These are phyloP conservation scores for Serendipita sp. DNA, from an alignment of 768 basidiomycete species.

Conservation along the genomic window DNA sequence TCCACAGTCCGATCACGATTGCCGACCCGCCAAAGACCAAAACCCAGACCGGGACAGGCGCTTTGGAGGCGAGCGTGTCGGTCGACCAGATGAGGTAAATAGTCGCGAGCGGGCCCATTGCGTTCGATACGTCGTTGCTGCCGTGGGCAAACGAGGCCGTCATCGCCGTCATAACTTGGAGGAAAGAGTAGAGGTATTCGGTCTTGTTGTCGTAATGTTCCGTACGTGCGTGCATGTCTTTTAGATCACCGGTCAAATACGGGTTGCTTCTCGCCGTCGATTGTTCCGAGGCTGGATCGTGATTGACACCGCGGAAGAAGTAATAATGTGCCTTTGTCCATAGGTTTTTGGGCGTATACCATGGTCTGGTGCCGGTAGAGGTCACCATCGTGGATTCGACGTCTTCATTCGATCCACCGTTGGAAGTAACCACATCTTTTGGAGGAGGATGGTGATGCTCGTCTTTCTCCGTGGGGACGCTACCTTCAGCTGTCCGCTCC, in stretches of 20 bases:
- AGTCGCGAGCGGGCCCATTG: constrained; percentile 5
- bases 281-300: neutral
- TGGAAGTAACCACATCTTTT: neutral
- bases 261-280: neutral
- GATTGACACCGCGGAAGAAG: neutral
- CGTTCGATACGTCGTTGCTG: constrained; percentile 21
- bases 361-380: constrained; percentile 12
- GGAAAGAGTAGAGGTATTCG: constrained; percentile 26
- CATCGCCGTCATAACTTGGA: constrained; percentile 27
- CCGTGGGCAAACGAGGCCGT: constrained; percentile 29
- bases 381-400: neutral
- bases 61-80: constrained; percentile 15
- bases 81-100: constrained; percentile 21
- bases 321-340: constrained; percentile 16
- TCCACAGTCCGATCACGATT: constrained; percentile 18
- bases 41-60: constrained; percentile 22
- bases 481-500: neutral
- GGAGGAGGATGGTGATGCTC: neutral
- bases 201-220: constrained; percentile 25
- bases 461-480: too few species aligned
- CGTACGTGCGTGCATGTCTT: constrained; percentile 18
- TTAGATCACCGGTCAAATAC: constrained; percentile 12
- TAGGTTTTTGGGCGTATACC: constrained; percentile 20
- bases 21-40: constrained; percentile 18
- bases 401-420: neutral